Percentiles rank a stretch among this genome's conserved stretches.
phyloP scores from a whole-genome alignment of 73 alveolate species.

The Halteria grandinella region DNA sequence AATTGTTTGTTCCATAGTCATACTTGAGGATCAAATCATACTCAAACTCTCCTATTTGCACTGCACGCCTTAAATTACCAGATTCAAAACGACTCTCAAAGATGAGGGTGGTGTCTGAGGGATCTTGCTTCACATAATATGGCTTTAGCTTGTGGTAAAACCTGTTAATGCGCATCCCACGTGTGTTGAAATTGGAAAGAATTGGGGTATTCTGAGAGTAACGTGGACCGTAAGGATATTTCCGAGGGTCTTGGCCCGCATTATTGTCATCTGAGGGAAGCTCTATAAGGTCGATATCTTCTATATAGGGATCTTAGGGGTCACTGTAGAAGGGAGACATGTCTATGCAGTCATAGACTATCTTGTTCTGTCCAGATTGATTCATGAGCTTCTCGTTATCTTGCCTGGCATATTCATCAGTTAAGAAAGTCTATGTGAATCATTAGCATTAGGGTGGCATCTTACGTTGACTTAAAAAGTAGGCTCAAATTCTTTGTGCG shows the following conservation, averaged over 20 bases:
- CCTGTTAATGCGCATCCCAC: not conserved
- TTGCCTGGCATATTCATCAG: slow-evolving; percentile 11
- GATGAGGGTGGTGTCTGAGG: slow-evolving; percentile 87
- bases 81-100: slow-evolving; percentile 99
- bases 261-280: slow-evolving; percentile 1
- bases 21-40: slow-evolving; percentile 95
- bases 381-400: slow-evolving; percentile 2
- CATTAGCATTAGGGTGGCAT: not conserved
- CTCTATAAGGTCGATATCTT: slow-evolving; percentile 28
- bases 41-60: slow-evolving; percentile 86
- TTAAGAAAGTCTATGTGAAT: slow-evolving; percentile 3
- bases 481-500: slow-evolving; percentile 7
- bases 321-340: slow-evolving; percentile 32
- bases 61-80: slow-evolving; percentile 97
- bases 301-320: not conserved
- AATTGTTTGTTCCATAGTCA: slow-evolving; percentile 82
- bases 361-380: not conserved
- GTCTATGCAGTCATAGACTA: slow-evolving; percentile 61
- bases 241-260: not conserved
- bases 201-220: not conserved
- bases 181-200: not conserved
- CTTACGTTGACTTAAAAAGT: slow-evolving; percentile 8
- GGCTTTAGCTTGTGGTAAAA: slow-evolving; percentile 61
- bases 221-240: slow-evolving; percentile 44
- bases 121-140: slow-evolving; percentile 68